Evolutionary conservation across 345 rosid genomes (phyloP).

Genomic region (Dipteronia sinensis): DNA sequence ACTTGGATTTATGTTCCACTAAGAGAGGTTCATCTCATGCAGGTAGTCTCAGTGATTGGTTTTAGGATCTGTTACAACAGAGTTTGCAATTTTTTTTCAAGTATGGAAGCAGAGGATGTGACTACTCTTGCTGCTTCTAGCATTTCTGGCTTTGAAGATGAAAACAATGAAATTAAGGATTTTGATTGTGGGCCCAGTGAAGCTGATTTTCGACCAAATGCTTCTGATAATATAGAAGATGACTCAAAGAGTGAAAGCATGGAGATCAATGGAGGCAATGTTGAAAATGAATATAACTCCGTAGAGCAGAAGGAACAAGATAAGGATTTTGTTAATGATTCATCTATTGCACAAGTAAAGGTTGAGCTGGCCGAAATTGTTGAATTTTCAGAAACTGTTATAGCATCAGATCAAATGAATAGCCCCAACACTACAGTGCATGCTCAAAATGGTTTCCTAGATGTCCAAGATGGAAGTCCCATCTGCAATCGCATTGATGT

Average conservation of each 20-base stretch:
- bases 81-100: constrained; percentile 8
- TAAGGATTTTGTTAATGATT: constrained; percentile 39
- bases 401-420: constrained; percentile 15
- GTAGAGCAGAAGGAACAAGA: constrained; percentile 35
- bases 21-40: constrained; percentile 19
- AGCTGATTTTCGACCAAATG: constrained; percentile 28
- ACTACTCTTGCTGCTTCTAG: constrained; percentile 36
- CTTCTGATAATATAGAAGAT: constrained; percentile 30
- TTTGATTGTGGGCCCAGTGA: constrained; percentile 39
- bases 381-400: constrained; percentile 37
- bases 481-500: constrained; percentile 36
- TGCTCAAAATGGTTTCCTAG: constrained; percentile 33
- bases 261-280: constrained; percentile 39
- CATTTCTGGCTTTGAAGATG: constrained; percentile 31
- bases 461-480: constrained; percentile 31
- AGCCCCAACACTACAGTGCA: constrained; percentile 17
- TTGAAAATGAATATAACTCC: constrained; percentile 38
- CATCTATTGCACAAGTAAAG: constrained; percentile 39
- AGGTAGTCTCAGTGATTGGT: constrained; percentile 21
- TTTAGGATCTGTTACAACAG: constrained; percentile 14
- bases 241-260: constrained; percentile 34
- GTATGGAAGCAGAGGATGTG: constrained; percentile 56
- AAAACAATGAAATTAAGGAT: constrained; percentile 34
- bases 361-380: constrained; percentile 39
- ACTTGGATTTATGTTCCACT: background rate